A percentile compares a stretch with the other conserved stretches of the same genome.
These are phyloP conservation scores for Ophiosphaerella korrae DNA, from an alignment of 2,329 filamentous ascomycete species.

Conservation along the genomic window DNA sequence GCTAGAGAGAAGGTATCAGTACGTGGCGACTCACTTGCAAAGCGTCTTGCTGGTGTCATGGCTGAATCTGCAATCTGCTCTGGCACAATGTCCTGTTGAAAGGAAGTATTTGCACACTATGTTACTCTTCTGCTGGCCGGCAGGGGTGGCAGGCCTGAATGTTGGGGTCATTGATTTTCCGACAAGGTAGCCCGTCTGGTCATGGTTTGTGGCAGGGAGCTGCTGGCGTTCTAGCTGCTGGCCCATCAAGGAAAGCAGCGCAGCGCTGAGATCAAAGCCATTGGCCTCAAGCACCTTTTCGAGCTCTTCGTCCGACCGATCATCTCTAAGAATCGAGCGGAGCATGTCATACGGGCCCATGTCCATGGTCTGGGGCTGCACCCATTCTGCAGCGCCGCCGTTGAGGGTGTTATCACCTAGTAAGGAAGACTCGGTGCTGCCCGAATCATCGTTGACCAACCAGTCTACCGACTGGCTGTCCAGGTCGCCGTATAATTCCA, in stretches of 20 bases:
- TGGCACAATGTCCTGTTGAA: constrained; percentile 90
- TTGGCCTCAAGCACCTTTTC: constrained; percentile 87
- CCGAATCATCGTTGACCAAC: constrained; percentile 87
- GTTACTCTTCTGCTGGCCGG: constrained; percentile 76
- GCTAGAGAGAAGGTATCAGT: constrained; percentile 5
- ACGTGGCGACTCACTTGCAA: constrained; percentile 79
- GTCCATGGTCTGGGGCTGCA: constrained; percentile 71
- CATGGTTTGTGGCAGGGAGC: constrained; percentile 53
- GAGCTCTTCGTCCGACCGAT: constrained; percentile 90
- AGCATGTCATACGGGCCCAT: constrained; percentile 99
- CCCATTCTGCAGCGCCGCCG: constrained; percentile 80
- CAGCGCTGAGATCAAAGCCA: constrained; percentile 90
- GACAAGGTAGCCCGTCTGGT: constrained; percentile 73
- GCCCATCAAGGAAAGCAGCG: constrained; percentile 87
- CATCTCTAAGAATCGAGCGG: constrained; percentile 88
- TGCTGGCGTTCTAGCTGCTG: constrained; percentile 61
- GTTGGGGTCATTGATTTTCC: constrained; percentile 85
- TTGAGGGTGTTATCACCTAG: constrained; percentile 74
- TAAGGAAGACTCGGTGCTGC: constrained; percentile 76
- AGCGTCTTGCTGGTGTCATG: constrained; percentile 95
- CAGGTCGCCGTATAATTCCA: constrained; percentile 87
- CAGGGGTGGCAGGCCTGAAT: constrained; percentile 75
- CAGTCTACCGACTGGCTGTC: constrained; percentile 96
- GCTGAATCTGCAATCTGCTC: constrained; percentile 95
- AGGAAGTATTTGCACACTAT: constrained; percentile 98